Base-by-base conservation (phyloP, 2,329 filamentous ascomycete genomes). In the Cercospora zeina region DNA sequence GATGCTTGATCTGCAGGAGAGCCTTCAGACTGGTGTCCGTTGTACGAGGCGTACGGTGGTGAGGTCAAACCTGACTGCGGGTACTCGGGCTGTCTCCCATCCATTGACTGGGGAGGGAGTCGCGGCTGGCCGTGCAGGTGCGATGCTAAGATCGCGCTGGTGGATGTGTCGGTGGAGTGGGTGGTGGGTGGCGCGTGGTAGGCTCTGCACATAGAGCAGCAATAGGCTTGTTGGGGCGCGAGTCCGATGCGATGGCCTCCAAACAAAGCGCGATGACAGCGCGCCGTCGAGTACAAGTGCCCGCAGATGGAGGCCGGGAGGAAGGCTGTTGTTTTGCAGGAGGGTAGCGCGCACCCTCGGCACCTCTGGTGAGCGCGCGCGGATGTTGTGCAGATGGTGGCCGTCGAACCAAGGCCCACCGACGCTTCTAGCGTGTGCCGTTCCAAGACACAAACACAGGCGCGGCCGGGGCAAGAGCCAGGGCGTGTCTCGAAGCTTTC, bases 1-100 rank as follows among this genome's bases (percentile, higher is more conserved):
- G 92, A 90, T 80, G 89, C 84, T 84, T 91, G 90, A 89, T 96
- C 93, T 95, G 89, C 87, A 81, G 84, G 76, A 66, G 88, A 85
- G 77, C 84, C 87, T 89, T 96, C 91, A 92, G 91, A 93, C 83
- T 88, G 85, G 80, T 85, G 74, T 75, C 81, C 79, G 73, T 76
- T 76, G 72, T 82, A 83, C 65, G 79, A 76, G 67, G 73, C 70
- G 77, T 82, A 81, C 76, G 82, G 81, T 76, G 77, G 81, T 76
- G 77, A 77, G 76, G 74, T 79, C 79, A 81, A 80, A 81, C 80
- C 80, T 81, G 79, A 80, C 78, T 82, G 76, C 69, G 72, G 68
- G 72, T 81, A 82, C 61, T 81, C 79, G 72, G 78, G 72, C 78
- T 81, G 79, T 74, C 80, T 78, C 77, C 76, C 79, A 77, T 82